Evolutionary conservation across 306 rosid species (phyloP).

Genomic region (Prunus persica): DNA sequence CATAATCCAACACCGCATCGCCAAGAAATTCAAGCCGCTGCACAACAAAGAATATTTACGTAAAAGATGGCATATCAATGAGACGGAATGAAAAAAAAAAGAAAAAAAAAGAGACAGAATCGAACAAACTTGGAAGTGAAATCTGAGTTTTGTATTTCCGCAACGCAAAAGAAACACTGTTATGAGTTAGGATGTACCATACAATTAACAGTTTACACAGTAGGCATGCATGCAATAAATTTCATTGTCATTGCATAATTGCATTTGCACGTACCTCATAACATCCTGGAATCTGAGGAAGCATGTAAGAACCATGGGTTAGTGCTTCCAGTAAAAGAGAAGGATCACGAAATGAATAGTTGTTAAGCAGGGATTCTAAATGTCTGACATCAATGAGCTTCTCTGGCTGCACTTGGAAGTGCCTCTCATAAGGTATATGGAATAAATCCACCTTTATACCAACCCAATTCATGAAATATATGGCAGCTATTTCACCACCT

Average conservation of each 20-base stretch:
- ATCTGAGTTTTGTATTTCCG: too few relatives aligned
- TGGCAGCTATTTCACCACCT: conserved; percentile 63
- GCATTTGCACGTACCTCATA: conserved; percentile 54
- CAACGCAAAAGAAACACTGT: background rate
- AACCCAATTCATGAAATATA: conserved; percentile 57
- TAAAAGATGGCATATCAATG: background rate
- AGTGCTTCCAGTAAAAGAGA: conserved; percentile 70
- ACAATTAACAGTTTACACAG: too few relatives aligned
- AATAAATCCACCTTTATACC: conserved; percentile 59
- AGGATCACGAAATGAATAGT: conserved; percentile 51
- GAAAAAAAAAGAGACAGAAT: too few relatives aligned
- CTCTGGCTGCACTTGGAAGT: conserved; percentile 28
- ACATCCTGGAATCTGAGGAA: conserved; percentile 67
- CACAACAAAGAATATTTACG: conserved; percentile 24
- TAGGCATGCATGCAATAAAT: background rate
- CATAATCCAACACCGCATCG: conserved; percentile 64
- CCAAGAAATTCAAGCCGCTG: conserved; percentile 80
- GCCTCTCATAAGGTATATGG: conserved; percentile 35
- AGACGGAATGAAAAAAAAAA: too few relatives aligned
- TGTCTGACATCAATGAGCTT: conserved; percentile 39
- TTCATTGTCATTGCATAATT: background rate
- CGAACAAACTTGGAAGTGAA: too few relatives aligned
- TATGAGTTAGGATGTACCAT: background rate
- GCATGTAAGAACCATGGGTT: conserved; percentile 84
- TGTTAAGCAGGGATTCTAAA: conserved; percentile 44